These are phyloP conservation scores for Ceratocystis papillata DNA, from an alignment of 2,329 filamentous ascomycete species.

Conservation along the genomic window DNA sequence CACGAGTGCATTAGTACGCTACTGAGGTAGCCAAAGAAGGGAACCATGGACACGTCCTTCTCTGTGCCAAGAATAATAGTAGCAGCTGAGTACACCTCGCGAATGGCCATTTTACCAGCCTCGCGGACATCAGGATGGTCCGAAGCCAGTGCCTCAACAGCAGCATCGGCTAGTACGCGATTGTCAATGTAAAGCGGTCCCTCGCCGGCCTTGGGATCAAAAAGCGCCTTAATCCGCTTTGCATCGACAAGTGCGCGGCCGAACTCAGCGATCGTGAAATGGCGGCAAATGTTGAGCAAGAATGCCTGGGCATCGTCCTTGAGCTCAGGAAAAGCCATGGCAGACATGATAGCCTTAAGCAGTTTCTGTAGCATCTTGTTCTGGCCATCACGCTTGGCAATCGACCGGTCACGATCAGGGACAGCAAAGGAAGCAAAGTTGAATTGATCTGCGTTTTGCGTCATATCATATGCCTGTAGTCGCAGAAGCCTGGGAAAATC, in stretches of 20 bases:
- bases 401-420: conserved; percentile 70
- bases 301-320: conserved; percentile 65
- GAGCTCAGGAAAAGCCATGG: conserved; percentile 70
- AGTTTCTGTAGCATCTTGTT: conserved; percentile 74
- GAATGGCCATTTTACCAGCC: conserved; percentile 67
- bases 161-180: conserved; percentile 75
- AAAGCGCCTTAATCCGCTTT: conserved; percentile 65
- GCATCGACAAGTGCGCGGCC: conserved; percentile 71
- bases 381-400: conserved; percentile 75
- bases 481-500: conserved; percentile 77
- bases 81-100: conserved; percentile 66
- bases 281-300: conserved; percentile 69
- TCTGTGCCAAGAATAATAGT: conserved; percentile 67
- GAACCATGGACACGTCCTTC: conserved; percentile 59
- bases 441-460: conserved; percentile 58
- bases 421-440: conserved; percentile 61
- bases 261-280: conserved; percentile 84
- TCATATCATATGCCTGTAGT: conserved; percentile 77
- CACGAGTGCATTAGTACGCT: conserved; percentile 87
- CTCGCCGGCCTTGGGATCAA: conserved; percentile 77
- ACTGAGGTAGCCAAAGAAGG: conserved; percentile 74
- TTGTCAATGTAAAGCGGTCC: conserved; percentile 79
- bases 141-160: conserved; percentile 81
- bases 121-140: conserved; percentile 72
- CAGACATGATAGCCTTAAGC: conserved; percentile 78